Base-by-base conservation (phyloP, 129 eudicot species). In the Flaveria trinervia region DNA sequence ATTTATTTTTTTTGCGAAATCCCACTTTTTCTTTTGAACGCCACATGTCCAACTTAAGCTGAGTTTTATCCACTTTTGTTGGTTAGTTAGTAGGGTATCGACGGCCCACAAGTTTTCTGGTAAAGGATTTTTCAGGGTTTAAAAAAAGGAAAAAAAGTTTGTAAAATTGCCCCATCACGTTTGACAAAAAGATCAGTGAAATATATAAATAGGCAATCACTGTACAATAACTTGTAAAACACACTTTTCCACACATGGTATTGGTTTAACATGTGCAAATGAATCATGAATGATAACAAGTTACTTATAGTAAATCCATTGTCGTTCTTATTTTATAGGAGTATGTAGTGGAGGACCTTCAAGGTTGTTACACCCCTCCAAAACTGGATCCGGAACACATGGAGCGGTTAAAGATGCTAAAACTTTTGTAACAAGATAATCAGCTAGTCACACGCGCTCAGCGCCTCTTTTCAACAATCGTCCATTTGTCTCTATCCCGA, bases 331-430 rank as follows among this genome's bases (percentile, higher is more conserved):
- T 64, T 49, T 77, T 52, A 62, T 86, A 92, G 97, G 92, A 89
- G 70, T 92, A 92, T 75, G 78, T 92, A 20, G 97, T 92, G 64
- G 90, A 89, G 88, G 96, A 92, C 77, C 90, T 92, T 50, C 76
- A 80, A 17, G 96, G 97, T 11, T 85, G 84, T 74, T 92, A 92
- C 83, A 80, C 87, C 55, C 92, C 92, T 59, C 83, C 92, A 16
- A 87, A 87, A 73, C 84, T 89, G 82, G 96, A 87, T 55, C 73
- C 88, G 3, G 89, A 84, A 33, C 97, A 92, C 41, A 83, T 89
- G 84, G 91, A 76, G 59, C 92, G 89, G 52, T 82, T 92, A 69
- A 89, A 84, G 78, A 85, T 83, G 86, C 89, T 92, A 52, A 80
- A 92, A 71, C 90, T 92, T 48, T 78, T 92, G 72, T 90, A 84